Evolutionary conservation across 148 eudicot species (phyloP), one percentile per base, ranked within the genome.

Genomic region (Talinum fruticosum): DNA sequence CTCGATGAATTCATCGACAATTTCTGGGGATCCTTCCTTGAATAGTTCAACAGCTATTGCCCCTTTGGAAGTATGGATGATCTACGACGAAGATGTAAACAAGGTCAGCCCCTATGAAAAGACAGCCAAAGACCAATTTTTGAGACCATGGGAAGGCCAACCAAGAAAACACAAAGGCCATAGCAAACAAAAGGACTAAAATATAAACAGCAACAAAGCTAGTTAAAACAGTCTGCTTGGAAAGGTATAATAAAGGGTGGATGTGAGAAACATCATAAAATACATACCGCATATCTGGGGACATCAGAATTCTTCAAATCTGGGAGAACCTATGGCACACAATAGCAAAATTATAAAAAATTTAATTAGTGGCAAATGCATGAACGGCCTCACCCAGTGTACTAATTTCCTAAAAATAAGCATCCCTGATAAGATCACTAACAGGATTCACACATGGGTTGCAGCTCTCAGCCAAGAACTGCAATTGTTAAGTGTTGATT

Each of bases 21-120:
- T 83, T 81, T 85, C 92, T 37, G 97, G 90, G 79, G 97, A 89
- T 68, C 91, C 90, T 75, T 96, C 97, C 88, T 91, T 87, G 85
- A 88, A 93, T 61, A 96, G 88, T 84, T 96, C 97, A 53, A 88
- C 91, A n/a, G 88, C 90, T 53, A 96, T 85, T 23, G 81, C 77
- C 73, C 99, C 99, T 88, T 96, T 96, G 8, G 95, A 87, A 68
- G 99, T 96, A 59, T 81, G 84, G 75, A 96, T 83, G 47, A 89
- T 81, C 98, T 95, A 76, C 51, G 57, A 82, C 23, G 33, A 77
- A 30, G 32, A 53, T 37, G 35, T n/a, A n/a, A n/a, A 64, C 49
- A 30, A 59, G 70, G 24, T 38, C 57, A 73, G 69, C 57, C 35
- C 45, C 21, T 38, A 18, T 0, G 68, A 30, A 74, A 65, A 68